Conservation (phyloP, 495 filamentous ascomycete genomes). For the Pyrenula massariospora region DNA sequence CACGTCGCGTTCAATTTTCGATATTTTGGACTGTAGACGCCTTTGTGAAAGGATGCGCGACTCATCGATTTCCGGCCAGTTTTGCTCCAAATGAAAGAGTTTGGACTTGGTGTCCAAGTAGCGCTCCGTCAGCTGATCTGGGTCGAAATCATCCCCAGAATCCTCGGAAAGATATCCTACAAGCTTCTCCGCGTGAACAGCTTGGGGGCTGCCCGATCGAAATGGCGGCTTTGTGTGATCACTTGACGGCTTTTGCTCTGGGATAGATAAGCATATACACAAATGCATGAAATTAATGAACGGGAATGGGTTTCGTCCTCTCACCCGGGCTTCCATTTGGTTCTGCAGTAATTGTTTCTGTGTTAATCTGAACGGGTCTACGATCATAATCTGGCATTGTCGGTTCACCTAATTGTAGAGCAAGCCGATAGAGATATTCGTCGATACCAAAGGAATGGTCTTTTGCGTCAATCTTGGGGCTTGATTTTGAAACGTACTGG, state of each 20-base stretch:
- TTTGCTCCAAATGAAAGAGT: slow-evolving; percentile 32
- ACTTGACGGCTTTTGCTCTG: neutral
- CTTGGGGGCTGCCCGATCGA: neutral
- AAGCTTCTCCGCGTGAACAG: neutral
- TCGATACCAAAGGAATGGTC: neutral
- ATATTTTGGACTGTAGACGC: slow-evolving; percentile 53
- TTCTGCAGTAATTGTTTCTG: neutral
- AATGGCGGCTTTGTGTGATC: neutral
- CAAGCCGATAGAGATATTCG: neutral
- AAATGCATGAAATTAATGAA: neutral
- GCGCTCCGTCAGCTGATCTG: slow-evolving; percentile 8
- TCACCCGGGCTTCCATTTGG: neutral
- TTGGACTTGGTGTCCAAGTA: slow-evolving; percentile 34
- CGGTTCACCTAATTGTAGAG: neutral
- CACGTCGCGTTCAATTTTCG: slow-evolving; percentile 69
- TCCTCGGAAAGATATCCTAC: neutral
- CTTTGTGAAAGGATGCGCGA: slow-evolving; percentile 12
- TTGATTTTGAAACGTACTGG: neutral
- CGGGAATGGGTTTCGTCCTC: neutral
- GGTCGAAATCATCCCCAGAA: slow-evolving; percentile 7
- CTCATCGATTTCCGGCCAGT: slow-evolving; percentile 23
- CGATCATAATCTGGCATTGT: neutral
- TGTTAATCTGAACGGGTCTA: neutral
- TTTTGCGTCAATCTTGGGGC: neutral
- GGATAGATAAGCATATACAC: neutral